phyloP scores from a whole-genome alignment of 805 yeast species.

The Kodamaea neixiangensis region DNA sequence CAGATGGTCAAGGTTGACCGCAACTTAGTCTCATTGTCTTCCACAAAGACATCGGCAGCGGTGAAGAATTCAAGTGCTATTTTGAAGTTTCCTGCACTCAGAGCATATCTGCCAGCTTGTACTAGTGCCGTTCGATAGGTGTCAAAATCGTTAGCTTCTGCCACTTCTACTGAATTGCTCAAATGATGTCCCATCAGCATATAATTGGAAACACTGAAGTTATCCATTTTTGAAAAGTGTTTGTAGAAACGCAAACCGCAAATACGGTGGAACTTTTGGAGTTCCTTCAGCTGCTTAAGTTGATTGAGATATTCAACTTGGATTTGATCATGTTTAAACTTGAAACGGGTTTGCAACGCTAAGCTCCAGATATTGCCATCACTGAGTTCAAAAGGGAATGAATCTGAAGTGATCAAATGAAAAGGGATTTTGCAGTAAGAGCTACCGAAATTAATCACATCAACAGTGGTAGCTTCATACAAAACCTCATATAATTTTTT shows the following conservation, averaged over 20 bases:
- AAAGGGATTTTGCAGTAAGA: conserved; percentile 51
- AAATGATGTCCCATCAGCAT: conserved; percentile 44
- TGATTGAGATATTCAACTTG: conserved; percentile 32
- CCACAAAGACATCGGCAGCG: conserved; percentile 32
- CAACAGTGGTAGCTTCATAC: conserved; percentile 32
- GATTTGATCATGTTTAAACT: conserved; percentile 44
- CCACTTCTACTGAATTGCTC: conserved; percentile 34
- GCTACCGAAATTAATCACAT: conserved; percentile 39
- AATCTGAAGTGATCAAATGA: conserved; percentile 30
- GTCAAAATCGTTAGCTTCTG: conserved; percentile 32
- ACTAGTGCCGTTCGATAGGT: conserved; percentile 41
- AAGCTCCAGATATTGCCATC: conserved; percentile 34
- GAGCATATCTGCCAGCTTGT: conserved; percentile 47
- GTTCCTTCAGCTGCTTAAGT: conserved; percentile 25
- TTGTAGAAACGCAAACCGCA: conserved; percentile 46
- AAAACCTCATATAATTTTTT: conserved; percentile 33
- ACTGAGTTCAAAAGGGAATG: conserved; percentile 30
- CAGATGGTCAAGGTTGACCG: conserved; percentile 32
- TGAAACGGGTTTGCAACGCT: conserved; percentile 35
- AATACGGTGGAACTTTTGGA: conserved; percentile 33
- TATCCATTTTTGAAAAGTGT: conserved; percentile 17
- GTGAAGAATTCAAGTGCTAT: conserved; percentile 43
- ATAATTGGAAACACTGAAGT: conserved; percentile 23
- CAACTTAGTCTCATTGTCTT: conserved; percentile 20
- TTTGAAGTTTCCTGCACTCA: conserved; percentile 43